Conservation (phyloP, 139 green algal species). For the Chara braunii region DNA sequence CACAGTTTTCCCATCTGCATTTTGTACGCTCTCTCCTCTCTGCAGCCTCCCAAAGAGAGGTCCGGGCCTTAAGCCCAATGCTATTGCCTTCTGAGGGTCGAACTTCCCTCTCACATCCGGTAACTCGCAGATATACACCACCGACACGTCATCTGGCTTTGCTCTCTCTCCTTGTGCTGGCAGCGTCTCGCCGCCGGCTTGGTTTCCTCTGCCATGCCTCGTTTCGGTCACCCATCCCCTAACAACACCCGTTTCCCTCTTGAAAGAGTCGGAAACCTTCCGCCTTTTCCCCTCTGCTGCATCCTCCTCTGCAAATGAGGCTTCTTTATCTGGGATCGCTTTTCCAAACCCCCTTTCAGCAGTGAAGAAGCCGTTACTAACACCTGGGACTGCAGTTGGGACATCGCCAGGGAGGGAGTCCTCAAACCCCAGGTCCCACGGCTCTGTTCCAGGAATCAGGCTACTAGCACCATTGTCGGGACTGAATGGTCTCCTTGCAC, state of each 20-base stretch:
- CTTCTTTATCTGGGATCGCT: too few species aligned
- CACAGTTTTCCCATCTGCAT: slow-evolving; percentile 38
- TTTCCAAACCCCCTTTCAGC: too few species aligned
- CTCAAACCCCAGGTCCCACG: too few species aligned
- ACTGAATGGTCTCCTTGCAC: too few species aligned
- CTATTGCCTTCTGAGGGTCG: slow-evolving; percentile 59
- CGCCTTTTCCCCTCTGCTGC: background rate
- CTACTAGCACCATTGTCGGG: too few species aligned
- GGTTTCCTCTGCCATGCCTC: background rate
- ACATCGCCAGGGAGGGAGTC: too few species aligned
- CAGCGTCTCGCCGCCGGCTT: background rate
- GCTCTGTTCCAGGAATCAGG: too few species aligned
- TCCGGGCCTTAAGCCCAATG: slow-evolving; percentile 63
- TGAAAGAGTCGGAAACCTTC: background rate
- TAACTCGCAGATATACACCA: slow-evolving; percentile 56
- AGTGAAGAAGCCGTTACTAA: too few species aligned
- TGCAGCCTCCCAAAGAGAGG: slow-evolving; percentile 66
- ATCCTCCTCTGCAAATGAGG: background rate
- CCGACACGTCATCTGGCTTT: slow-evolving; percentile 12
- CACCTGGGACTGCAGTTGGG: too few species aligned
- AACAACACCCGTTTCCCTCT: background rate
- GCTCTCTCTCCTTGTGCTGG: background rate
- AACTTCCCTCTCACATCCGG: slow-evolving; percentile 76
- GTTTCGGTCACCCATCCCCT: background rate
- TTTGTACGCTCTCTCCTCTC: slow-evolving; percentile 55